Evolutionary conservation across 129 eudicot species (phyloP), one percentile per base, ranked within the genome.

Genomic region (Saposhnikovia divaricata): DNA sequence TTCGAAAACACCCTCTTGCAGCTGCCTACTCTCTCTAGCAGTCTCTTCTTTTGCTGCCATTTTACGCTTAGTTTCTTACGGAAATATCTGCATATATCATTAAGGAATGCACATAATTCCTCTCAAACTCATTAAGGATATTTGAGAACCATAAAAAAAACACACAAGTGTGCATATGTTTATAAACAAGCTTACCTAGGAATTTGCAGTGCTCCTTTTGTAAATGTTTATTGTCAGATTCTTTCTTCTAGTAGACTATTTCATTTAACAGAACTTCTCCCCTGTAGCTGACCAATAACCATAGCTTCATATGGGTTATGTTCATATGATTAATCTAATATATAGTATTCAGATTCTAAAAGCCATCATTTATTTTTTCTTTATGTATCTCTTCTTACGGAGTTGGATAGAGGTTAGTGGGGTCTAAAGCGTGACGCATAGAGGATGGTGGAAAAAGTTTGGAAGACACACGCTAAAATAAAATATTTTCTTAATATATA

Each of bases 41-140:
- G 71, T 81, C 80, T 87, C 90, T 21, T 81, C 85, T 82, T 83
- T 86, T 81, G 79, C 87, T 27, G 86, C 77, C 81, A 63, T 59
- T 77, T 81, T 82, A 23, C 43, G 65, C 46, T 42, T 65, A 39
- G 77, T 25, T 80, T 66, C 89, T 83, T 45, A n/a, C 59, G 79
- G n/a, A 14, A 23, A 25, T 40, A 39, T 45, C 78, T 80, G 79
- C 83, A 80, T n/a, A n/a, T n/a, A n/a, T 42, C 39, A 46, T 46
- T 27, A 21, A 42, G 14, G 1, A 37, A 68, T n/a, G 25, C 72
- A 79, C n/a, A n/a, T n/a, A n/a, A n/a, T n/a, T n/a, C n/a, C 51
- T 66, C 23, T 66, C 23, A 66, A 66, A 66, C 73, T 66, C 37
- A 66, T 25, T 1, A 63, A 6, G 50, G 13, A 12, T 8, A 11